Conservation (phyloP, 108 stramenopile species). For the Nannochloropsis granulata region DNA sequence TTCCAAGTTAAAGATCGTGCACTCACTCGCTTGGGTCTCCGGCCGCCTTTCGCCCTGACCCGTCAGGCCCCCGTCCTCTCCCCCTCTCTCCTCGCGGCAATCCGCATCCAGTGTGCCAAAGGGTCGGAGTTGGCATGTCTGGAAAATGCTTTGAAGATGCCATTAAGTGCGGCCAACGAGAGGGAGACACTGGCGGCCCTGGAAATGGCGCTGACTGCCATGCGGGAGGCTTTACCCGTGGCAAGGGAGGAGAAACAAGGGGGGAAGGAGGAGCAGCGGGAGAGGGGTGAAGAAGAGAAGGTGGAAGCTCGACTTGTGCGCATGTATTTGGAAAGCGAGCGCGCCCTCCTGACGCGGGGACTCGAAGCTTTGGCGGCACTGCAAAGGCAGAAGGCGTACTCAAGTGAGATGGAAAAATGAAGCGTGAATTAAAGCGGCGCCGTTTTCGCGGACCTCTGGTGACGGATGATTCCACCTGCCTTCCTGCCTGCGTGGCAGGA, state of each 20-base stretch:
- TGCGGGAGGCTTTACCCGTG: background rate
- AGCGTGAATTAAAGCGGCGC: too few relatives aligned
- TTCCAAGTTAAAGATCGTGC: background rate
- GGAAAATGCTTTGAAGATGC: background rate
- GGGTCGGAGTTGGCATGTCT: background rate
- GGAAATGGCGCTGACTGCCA: background rate
- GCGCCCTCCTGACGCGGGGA: background rate
- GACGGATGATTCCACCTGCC: too few relatives aligned
- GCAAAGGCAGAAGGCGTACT: background rate
- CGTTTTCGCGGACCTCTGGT: too few relatives aligned
- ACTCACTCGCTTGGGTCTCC: background rate
- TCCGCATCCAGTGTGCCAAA: background rate
- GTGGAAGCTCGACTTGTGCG: background rate
- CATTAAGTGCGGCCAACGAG: background rate
- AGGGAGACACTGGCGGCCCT: background rate
- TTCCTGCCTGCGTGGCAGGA: too few relatives aligned
- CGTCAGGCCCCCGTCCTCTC: background rate
- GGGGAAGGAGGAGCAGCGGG: background rate
- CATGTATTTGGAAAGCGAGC: background rate
- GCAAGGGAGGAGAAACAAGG: background rate
- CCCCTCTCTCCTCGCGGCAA: background rate
- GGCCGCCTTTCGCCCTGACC: background rate
- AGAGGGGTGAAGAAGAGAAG: background rate
- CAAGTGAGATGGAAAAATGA: too few relatives aligned
- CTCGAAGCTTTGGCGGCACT: background rate